phyloP scores from a whole-genome alignment of 805 yeast species.

The Pichia deserticola region DNA sequence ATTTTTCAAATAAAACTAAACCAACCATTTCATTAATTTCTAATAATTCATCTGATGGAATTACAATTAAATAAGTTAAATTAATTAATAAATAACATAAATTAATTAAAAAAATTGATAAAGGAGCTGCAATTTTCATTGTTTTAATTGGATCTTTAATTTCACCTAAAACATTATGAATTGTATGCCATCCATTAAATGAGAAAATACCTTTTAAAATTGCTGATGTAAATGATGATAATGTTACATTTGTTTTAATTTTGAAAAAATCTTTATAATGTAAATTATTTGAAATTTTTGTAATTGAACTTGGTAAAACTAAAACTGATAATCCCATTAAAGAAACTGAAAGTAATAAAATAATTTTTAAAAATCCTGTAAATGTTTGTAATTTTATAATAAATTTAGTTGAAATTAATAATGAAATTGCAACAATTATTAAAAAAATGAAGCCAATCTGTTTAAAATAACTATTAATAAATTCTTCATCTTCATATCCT shows the following conservation, averaged over 20 bases:
- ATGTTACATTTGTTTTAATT: constrained; percentile 26
- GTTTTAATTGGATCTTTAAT: constrained; percentile 45
- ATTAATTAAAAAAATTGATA: constrained; percentile 35
- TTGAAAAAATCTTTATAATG: constrained; percentile 24
- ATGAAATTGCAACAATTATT: constrained; percentile 33
- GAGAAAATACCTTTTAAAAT: constrained; percentile 46
- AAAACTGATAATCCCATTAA: constrained; percentile 52
- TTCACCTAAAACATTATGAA: constrained; percentile 48
- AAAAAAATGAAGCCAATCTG: constrained; percentile 36
- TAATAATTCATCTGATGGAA: constrained; percentile 40
- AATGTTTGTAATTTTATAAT: constrained; percentile 58
- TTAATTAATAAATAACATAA: constrained; percentile 42
- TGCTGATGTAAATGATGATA: constrained; percentile 41
- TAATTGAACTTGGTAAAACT: constrained; percentile 37
- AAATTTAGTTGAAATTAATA: constrained; percentile 50
- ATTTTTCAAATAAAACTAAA: constrained; percentile 41
- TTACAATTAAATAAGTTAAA: constrained; percentile 42
- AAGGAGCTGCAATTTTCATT: constrained; percentile 46
- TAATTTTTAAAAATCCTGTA: constrained; percentile 54
- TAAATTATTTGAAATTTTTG: constrained; percentile 39
- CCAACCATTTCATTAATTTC: constrained; percentile 45
- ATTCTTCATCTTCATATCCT: constrained; percentile 32
- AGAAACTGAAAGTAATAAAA: constrained; percentile 46
- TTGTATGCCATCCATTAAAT: constrained; percentile 48
- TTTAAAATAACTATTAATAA: constrained; percentile 25